Conservation (phyloP, 305 asterid species). For the Caryopteris hybrid region DNA sequence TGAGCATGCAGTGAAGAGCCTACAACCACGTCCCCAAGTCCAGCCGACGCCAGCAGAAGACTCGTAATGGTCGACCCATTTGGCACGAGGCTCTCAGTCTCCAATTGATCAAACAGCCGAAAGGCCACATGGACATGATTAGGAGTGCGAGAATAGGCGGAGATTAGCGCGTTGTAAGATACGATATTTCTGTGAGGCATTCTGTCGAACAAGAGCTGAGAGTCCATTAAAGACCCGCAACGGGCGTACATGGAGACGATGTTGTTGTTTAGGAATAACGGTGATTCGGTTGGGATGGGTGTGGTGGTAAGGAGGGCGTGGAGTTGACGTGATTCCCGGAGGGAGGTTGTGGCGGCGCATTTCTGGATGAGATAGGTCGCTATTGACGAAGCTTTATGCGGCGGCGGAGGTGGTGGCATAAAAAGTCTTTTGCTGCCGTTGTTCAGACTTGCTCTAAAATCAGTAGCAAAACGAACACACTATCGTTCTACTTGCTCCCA, state of each 20-base stretch:
- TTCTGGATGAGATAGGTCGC: slow-evolving; percentile 41
- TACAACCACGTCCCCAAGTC: slow-evolving; percentile 30
- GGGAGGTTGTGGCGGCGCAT: slow-evolving; percentile 54
- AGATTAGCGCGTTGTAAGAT: slow-evolving; percentile 65
- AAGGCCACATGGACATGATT: slow-evolving; percentile 34
- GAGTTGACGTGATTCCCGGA: slow-evolving; percentile 61
- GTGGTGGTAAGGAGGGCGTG: slow-evolving; percentile 63
- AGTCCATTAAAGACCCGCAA: slow-evolving; percentile 48
- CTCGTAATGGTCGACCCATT: slow-evolving; percentile 62
- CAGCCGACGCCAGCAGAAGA: slow-evolving; percentile 61
- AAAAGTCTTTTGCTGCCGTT: slow-evolving; percentile 12
- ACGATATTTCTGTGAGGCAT: slow-evolving; percentile 70
- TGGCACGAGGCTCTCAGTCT: slow-evolving; percentile 36
- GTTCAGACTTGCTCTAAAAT: not conserved
- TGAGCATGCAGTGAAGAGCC: slow-evolving; percentile 54
- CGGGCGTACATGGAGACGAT: slow-evolving; percentile 70
- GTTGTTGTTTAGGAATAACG: slow-evolving; percentile 55
- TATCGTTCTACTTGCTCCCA: not conserved
- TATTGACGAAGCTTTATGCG: slow-evolving; percentile 32
- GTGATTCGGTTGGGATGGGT: slow-evolving; percentile 22
- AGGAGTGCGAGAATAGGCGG: slow-evolving; percentile 54
- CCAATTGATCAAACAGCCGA: slow-evolving; percentile 36
- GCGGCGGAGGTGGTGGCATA: slow-evolving; percentile 41
- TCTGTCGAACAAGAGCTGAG: slow-evolving; percentile 69
- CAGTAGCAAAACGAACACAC: not conserved